Evolutionary conservation across 2,329 filamentous ascomycete genomes (phyloP), one percentile per base, ranked within the genome.

Genomic region (Penicillium sp.): DNA sequence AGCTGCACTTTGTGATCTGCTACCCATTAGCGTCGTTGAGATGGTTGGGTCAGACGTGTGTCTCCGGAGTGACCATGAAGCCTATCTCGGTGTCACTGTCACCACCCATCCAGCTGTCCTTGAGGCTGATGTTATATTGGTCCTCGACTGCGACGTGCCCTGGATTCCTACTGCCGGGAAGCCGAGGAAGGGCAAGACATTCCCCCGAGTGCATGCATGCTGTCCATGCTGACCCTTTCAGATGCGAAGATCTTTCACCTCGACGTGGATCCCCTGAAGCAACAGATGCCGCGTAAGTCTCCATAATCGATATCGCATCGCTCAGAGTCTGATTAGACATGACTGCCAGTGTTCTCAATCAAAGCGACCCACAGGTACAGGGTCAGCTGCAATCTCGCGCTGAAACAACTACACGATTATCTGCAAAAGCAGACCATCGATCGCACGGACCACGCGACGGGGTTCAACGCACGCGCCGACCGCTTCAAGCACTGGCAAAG

Each of bases 91-190:
- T 1, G 75, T 95, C 54, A 84, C 88, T 48, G 95, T 89, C 69
- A 92, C 92, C 3, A 83, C 85, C 3, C 90, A 96, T 55, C 86
- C 91, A 1, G 82, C 84, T 46, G 91, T 97, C 73, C 85, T 83
- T 61, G 86, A 86, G 0, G 92, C 93, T 0, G 93, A 97, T 73
- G 86, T 92, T 9, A 96, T 97, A 62, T 67, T 97, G 0, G 89
- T 97, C 2, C 73, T 96, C 26, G 91, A 97, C 76, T 95, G 92
- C 67, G 93, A 97, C 72, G 92, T 97, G 0, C 93, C 93, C 0
- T 97, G 93, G 92, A 93, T 97, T 59, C 88, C 89, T 17, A 95
- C 92, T 0, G 86, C 88, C 64, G 88, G 85, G 76, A 82, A 83
- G 51, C 88, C 88, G 0, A 82, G 79, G 4, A 74, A 79, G 1